These are phyloP conservation scores for Teunomyces stri DNA, from an alignment of 805 yeast species.

Conservation along the genomic window DNA sequence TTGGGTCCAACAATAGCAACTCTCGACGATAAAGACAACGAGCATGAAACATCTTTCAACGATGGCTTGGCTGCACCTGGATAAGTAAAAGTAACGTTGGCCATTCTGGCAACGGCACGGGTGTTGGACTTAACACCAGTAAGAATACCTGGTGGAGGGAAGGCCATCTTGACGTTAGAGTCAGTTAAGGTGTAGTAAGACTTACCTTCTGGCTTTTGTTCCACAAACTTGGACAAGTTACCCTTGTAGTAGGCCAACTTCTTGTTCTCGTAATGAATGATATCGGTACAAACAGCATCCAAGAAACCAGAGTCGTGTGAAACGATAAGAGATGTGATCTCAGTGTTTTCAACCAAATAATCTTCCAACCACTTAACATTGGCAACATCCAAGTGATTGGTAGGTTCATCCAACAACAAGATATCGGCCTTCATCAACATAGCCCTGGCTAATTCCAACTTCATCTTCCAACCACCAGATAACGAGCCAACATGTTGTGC, in stretches of 20 bases:
- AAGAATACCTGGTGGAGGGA: constrained; percentile 97
- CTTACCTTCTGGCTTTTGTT: constrained; percentile 92
- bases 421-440: constrained; percentile 98
- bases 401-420: constrained; percentile 92
- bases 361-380: constrained; percentile 94
- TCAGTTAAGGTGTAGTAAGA: constrained; percentile 93
- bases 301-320: constrained; percentile 97
- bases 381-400: constrained; percentile 93
- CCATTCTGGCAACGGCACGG: constrained; percentile 86
- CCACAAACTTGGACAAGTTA: constrained; percentile 87
- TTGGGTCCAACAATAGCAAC: constrained; percentile 96
- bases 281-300: constrained; percentile 94
- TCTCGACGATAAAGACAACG: constrained; percentile 93
- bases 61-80: constrained; percentile 90
- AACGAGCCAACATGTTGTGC: constrained; percentile 89
- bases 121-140: constrained; percentile 97
- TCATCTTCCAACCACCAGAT: constrained; percentile 99
- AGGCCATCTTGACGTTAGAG: constrained; percentile 90
- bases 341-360: constrained; percentile 74
- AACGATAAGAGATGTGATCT: constrained; percentile 91
- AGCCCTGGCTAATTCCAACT: constrained; percentile 96
- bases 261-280: constrained; percentile 93
- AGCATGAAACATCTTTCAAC: constrained; percentile 73
- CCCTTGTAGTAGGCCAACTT: constrained; percentile 95
- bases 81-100: constrained; percentile 80